Evolutionary conservation across 1,284 basidiomycete genomes (phyloP).

Genomic region (Ceratobasidium sp.): DNA sequence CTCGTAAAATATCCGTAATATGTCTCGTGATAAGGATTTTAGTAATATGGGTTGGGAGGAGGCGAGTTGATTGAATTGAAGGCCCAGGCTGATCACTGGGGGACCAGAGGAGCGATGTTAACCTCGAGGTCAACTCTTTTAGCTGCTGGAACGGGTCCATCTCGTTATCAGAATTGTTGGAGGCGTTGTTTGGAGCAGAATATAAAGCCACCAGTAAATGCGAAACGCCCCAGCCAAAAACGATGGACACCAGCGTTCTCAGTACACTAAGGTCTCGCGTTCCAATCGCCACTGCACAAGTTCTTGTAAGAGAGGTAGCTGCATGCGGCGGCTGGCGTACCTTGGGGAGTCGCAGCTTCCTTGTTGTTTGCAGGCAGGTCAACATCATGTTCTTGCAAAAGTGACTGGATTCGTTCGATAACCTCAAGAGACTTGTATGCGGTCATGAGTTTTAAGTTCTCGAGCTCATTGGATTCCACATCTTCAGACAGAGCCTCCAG

Average conservation of each 20-base stretch:
- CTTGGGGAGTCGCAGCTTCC: slow-evolving; percentile 26
- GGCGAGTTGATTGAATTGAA: slow-evolving; percentile 20
- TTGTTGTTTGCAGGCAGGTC: slow-evolving; percentile 46
- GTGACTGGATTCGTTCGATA: slow-evolving; percentile 66
- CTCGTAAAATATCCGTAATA: slow-evolving; percentile 68
- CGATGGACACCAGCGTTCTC: slow-evolving; percentile 72
- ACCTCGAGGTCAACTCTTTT: slow-evolving; percentile 63
- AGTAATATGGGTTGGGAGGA: slow-evolving; percentile 69
- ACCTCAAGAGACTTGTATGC: slow-evolving; percentile 70
- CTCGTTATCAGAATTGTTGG: neutral
- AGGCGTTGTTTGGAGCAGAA: slow-evolving; percentile 55
- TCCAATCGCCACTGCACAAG: slow-evolving; percentile 64
- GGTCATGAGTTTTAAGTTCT: slow-evolving; percentile 61
- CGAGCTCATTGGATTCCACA: slow-evolving; percentile 7
- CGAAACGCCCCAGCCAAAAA: slow-evolving; percentile 77
- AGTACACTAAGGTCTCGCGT: slow-evolving; percentile 74
- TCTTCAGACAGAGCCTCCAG: slow-evolving; percentile 1
- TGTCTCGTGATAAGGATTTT: slow-evolving; percentile 71
- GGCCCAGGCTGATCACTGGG: neutral
- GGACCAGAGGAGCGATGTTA: neutral
- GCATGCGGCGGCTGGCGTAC: neutral
- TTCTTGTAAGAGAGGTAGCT: neutral
- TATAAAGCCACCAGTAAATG: slow-evolving; percentile 63
- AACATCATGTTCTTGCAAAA: slow-evolving; percentile 57
- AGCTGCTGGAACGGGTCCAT: slow-evolving; percentile 55